Conservation (phyloP, 2,329 filamentous ascomycete species). For the Ophiostoma triangulosporum region DNA sequence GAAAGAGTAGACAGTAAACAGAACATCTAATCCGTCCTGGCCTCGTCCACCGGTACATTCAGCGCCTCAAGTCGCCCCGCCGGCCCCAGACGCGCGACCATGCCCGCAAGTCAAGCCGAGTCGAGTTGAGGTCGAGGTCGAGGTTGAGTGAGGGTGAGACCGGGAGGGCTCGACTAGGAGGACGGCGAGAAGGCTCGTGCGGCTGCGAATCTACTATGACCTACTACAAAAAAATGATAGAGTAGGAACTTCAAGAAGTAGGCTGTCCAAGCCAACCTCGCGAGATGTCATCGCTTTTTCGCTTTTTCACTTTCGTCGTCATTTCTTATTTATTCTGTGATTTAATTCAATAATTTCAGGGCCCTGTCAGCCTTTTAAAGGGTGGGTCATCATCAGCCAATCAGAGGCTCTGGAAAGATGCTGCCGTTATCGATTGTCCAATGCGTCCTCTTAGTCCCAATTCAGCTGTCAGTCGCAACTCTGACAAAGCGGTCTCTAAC, state of each 20-base stretch:
- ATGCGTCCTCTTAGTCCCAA: no score
- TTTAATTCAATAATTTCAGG: background rate
- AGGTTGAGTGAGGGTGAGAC: background rate
- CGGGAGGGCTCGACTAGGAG: background rate
- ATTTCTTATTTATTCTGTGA: background rate
- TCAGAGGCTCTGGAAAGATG: background rate
- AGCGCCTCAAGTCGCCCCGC: constrained; percentile 27
- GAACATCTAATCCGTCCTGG: background rate
- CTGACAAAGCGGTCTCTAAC: background rate
- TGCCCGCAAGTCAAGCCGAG: constrained; percentile 18
- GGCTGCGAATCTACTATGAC: background rate
- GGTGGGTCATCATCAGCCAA: background rate
- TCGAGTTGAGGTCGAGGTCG: background rate
- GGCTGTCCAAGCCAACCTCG: no score
- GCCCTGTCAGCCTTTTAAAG: background rate
- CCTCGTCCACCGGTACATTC: constrained; percentile 1
- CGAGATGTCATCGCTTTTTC: background rate
- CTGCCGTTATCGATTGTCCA: background rate
- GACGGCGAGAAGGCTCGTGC: no score
- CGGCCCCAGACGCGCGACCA: constrained; percentile 32
- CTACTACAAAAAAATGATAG: background rate
- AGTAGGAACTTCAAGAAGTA: background rate
- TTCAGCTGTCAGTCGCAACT: no score
- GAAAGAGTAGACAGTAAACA: no score
- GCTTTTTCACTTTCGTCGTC: background rate